A percentile compares a stretch with the other conserved stretches of the same genome.
These are phyloP conservation scores for Diaporthe vexans DNA, from an alignment of 2,329 filamentous ascomycete genomes.

Conservation along the genomic window DNA sequence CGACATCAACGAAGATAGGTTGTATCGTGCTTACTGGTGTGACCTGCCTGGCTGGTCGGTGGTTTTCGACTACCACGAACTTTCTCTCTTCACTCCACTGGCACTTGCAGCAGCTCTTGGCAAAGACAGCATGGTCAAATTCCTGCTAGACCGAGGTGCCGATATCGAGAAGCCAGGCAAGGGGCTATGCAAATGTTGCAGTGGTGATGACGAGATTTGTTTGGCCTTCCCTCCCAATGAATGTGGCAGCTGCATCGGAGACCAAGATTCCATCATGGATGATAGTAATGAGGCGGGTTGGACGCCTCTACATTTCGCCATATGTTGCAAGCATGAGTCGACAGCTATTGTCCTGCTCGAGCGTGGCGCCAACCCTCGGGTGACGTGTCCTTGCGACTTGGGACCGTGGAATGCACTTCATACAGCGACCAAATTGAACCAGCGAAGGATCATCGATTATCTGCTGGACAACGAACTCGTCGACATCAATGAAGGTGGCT, in stretches of 20 bases:
- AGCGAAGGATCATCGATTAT: neutral
- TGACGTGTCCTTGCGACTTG: neutral
- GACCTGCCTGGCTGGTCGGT: too few relatives aligned
- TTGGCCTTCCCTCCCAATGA: too few relatives aligned
- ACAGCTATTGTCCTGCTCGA: neutral
- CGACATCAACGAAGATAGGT: neutral
- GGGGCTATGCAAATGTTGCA: neutral
- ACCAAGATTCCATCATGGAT: too few relatives aligned
- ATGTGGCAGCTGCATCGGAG: too few relatives aligned
- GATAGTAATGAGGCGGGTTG: too few relatives aligned
- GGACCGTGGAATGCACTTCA: conserved; percentile 4
- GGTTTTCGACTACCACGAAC: neutral
- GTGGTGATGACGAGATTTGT: too few relatives aligned
- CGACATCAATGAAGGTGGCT: neutral
- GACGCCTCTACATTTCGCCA: too few relatives aligned
- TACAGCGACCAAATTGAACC: rapidly evolving
- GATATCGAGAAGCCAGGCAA: neutral
- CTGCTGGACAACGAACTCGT: neutral
- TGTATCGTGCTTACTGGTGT: neutral
- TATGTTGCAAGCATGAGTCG: too few relatives aligned
- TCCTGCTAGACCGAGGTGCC: neutral
- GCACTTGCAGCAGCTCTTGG: neutral
- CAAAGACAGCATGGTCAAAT: neutral
- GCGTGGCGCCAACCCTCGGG: neutral
- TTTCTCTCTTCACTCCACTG: neutral